Conservation (phyloP, 2,329 filamentous ascomycete species). For the Ophiostoma ips region DNA sequence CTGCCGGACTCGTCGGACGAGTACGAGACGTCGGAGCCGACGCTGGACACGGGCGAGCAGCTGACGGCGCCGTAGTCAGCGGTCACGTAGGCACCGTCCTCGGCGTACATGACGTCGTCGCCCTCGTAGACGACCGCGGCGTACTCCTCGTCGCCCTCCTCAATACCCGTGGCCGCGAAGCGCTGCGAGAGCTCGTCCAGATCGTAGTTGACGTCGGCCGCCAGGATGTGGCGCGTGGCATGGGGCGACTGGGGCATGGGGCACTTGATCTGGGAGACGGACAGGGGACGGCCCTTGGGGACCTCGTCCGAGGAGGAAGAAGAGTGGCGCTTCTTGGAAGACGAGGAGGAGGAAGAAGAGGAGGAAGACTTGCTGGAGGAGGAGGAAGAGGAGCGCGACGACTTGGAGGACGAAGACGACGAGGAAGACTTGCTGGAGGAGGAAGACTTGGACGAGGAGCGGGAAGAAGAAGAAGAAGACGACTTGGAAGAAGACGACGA, state of each 20-base stretch:
- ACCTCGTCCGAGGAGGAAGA: conserved; percentile 43
- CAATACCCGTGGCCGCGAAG: conserved; percentile 48
- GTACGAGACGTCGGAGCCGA: conserved; percentile 50
- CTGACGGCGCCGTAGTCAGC: conserved; percentile 36
- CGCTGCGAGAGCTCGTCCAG: conserved; percentile 66
- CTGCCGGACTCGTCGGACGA: conserved; percentile 52
- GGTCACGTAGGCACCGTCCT: conserved; percentile 26
- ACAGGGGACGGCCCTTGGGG: conserved; percentile 77
- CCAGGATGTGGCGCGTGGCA: conserved; percentile 75
- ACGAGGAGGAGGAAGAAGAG: conserved; percentile 22
- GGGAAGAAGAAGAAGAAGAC: conserved; percentile 6
- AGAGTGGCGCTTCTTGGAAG: conserved; percentile 5
- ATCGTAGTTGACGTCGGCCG: conserved; percentile 57
- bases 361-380: conserved; percentile 18
- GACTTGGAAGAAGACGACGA: conserved; percentile 27
- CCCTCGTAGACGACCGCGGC: conserved; percentile 5
- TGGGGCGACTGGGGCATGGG: conserved; percentile 82
- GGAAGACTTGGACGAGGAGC: conserved; percentile 25
- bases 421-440: conserved; percentile 15
- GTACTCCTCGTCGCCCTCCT: conserved; percentile 4
- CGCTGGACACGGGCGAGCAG: conserved; percentile 48
- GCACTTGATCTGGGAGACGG: conserved; percentile 76
- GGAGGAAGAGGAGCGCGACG: conserved; percentile 13
- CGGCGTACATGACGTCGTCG: conserved; percentile 2
- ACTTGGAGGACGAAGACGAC: conserved; percentile 27